Evolutionary conservation across 1,284 basidiomycete genomes (phyloP).

Genomic region (Ceratobasidium sp.): DNA sequence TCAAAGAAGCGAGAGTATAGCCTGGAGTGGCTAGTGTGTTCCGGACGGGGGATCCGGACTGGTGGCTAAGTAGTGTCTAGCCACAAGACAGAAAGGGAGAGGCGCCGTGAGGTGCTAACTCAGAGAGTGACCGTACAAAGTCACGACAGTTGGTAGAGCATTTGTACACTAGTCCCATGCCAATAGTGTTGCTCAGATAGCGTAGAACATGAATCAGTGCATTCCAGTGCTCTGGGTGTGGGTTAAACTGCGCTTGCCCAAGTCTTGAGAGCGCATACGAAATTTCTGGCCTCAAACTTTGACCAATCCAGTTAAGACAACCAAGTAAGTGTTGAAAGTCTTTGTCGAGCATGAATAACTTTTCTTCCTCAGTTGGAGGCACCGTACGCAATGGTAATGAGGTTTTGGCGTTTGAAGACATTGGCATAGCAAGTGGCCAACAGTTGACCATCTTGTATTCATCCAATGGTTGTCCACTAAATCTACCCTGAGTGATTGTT

Average conservation of each 20-base stretch:
- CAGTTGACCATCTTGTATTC: background rate
- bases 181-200: conserved; percentile 16
- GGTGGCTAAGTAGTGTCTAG: too few relatives aligned
- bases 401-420: background rate
- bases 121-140: too few relatives aligned
- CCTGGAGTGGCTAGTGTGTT: too few relatives aligned
- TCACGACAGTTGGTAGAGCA: too few relatives aligned
- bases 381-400: background rate
- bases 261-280: background rate
- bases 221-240: conserved; percentile 5
- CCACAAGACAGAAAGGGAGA: too few relatives aligned
- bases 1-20: too few relatives aligned
- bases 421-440: background rate
- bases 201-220: conserved; percentile 10
- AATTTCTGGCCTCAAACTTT: background rate
- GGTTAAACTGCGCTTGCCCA: conserved; percentile 15
- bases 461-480: background rate
- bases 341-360: background rate
- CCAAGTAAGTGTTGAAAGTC: conserved; percentile 1
- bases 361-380: background rate
- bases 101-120: too few relatives aligned
- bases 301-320: background rate
- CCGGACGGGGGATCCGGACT: too few relatives aligned
- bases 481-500: background rate
- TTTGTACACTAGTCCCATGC: background rate